Conservation (phyloP, 2,329 filamentous ascomycete genomes). For the Trichoderma cornu-damae region DNA sequence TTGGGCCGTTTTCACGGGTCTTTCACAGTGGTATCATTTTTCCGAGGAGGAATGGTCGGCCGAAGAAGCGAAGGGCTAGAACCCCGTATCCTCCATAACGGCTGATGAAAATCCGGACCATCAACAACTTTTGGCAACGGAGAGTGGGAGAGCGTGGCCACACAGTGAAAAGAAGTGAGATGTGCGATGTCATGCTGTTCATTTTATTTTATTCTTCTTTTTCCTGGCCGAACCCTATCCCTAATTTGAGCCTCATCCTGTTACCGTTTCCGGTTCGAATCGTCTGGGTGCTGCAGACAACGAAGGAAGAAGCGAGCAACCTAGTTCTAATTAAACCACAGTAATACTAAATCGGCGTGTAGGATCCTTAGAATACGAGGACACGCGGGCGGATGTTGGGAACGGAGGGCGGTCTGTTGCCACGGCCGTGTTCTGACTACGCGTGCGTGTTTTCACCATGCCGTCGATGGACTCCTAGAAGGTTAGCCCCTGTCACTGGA, state of each 20-base stretch:
- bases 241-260: background rate
- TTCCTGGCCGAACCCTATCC: background rate
- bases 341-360: background rate
- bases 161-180: background rate
- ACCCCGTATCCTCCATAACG: background rate
- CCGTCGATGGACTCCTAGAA: background rate
- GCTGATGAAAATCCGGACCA: background rate
- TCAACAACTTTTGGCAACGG: no score
- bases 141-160: background rate
- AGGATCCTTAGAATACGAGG: background rate
- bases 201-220: no score
- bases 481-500: background rate
- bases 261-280: background rate
- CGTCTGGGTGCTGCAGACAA: background rate
- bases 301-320: background rate
- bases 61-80: conserved; percentile 24
- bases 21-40: conserved; percentile 38
- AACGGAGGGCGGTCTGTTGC: background rate
- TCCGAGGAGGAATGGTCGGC: conserved; percentile 43
- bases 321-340: background rate
- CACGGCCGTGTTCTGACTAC: background rate
- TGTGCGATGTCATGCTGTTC: background rate
- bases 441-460: background rate
- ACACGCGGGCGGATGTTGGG: background rate
- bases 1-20: conserved; percentile 40